Base-by-base conservation (phyloP, 225 moss, liverwort and hornwort genomes). In the Lunularia cruciata region DNA sequence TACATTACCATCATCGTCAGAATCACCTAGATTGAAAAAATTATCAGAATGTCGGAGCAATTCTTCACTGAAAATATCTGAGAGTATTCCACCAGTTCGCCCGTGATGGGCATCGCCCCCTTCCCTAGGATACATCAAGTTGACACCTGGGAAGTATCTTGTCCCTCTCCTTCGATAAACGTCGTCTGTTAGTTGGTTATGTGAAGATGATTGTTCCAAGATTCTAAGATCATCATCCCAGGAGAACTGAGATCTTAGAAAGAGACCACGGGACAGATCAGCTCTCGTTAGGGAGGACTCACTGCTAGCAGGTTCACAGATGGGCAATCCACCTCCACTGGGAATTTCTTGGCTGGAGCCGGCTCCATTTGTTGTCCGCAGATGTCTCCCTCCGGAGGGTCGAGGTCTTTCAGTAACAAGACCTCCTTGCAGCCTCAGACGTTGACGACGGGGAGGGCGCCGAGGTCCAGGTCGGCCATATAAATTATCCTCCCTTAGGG, bases 1-100 rank as follows among this genome's bases (percentile, higher is more conserved):
- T 8, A 65, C 49, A 4, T 86, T 82, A 63, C 72, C 84, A 7
- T 83, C 84, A 59, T 85, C 85, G 51, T 81, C 85, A 66, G 80
- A 75, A 57, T 78, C 77, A n/a, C 80, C 80, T n/a, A 68, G 34
- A 40, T 72, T 76, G 1, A 57, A 28, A 67, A 20, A 47, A 49
- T 33, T 60, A 37, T 68, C 68, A 10, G 38, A 6, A 26, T 37
- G 27, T 16, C 37, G 57, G 56, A 56, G 28, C 16, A 30, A 12
- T 43, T 68, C 67, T 52, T 69, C 69, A 7, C 35, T 34, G 51
- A 34, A 7, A 37, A 28, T 28, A 36, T 38, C 40, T 23, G 37
- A 6, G 38, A 19, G 25, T 4, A 61, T 38, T 38, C 39, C 61
- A 61, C 12, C 61, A 39, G 4, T 22, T 45, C 2, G 27, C 46